Conservation (phyloP, 768 basidiomycete species). For the Mrakia hoshinonis region DNA sequence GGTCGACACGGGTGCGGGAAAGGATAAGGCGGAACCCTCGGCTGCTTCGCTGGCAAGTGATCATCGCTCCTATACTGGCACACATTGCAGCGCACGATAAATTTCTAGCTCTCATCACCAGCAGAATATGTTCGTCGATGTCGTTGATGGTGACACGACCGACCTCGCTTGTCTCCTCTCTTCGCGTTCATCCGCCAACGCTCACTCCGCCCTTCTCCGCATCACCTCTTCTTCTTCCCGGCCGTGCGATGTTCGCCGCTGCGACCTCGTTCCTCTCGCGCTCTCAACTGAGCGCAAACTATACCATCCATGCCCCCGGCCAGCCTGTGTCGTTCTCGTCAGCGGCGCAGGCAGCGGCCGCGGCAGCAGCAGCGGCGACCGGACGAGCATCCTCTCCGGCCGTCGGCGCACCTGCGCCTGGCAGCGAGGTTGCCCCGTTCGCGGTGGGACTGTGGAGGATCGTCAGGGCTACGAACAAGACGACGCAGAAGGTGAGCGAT, state of each 20-base stretch:
- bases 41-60: too few species aligned
- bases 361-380: neutral
- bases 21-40: too few species aligned
- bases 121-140: too few species aligned
- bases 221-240: neutral
- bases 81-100: too few species aligned
- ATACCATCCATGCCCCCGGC: constrained; percentile 44
- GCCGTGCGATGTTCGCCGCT: constrained; percentile 58
- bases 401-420: constrained; percentile 42
- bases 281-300: constrained; percentile 70
- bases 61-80: too few species aligned
- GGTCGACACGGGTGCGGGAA: too few species aligned
- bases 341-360: neutral
- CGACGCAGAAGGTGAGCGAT: constrained; percentile 62
- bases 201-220: neutral
- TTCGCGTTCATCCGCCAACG: too few species aligned
- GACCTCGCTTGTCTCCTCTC: too few species aligned
- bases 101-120: too few species aligned
- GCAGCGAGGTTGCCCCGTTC: constrained; percentile 46
- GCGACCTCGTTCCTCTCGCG: constrained; percentile 75
- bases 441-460: constrained; percentile 82
- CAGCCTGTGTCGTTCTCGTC: constrained; percentile 4
- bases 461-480: constrained; percentile 75
- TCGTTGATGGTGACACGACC: too few species aligned
- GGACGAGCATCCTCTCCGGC: constrained; percentile 14